Percentiles rank a stretch among this genome's conserved stretches.
Conservation (phyloP, 2,329 filamentous ascomycete species). For the Kalmusia sp. region DNA sequence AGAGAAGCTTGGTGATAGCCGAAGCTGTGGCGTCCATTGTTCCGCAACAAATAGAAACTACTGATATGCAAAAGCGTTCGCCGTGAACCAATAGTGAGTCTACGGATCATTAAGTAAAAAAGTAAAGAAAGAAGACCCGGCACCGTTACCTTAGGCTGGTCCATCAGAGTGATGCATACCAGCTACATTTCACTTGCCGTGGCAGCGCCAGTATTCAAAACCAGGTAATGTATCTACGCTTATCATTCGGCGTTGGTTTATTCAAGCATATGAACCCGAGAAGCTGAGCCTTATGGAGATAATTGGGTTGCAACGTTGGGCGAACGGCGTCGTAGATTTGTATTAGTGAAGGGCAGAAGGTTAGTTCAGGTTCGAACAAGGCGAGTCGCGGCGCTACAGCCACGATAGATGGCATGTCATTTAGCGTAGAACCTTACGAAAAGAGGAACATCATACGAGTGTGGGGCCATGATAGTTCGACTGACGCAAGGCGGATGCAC, state of each 20-base stretch:
- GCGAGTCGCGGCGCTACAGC: background rate
- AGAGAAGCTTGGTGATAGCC: background rate
- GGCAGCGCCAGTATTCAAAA: background rate
- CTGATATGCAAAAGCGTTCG: background rate
- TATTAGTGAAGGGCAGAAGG: background rate
- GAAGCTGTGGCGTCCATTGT: background rate
- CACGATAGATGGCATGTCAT: background rate
- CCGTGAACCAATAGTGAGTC: background rate
- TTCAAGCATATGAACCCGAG: background rate
- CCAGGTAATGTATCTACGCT: background rate
- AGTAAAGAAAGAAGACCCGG: background rate
- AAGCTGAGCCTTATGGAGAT: background rate
- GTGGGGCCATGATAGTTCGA: background rate
- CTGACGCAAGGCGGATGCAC: background rate
- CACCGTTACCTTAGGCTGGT: background rate
- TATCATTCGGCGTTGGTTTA: background rate
- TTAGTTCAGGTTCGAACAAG: background rate
- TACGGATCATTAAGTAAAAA: background rate
- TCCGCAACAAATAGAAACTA: background rate
- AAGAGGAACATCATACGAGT: constrained; percentile 1
- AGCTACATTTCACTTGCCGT: no score
- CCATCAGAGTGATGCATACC: background rate
- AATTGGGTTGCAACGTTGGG: background rate
- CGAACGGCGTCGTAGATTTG: background rate
- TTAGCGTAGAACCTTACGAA: background rate